phyloP scores from a whole-genome alignment of 1,284 basidiomycete genomes.

The Sporisorium reilianum region DNA sequence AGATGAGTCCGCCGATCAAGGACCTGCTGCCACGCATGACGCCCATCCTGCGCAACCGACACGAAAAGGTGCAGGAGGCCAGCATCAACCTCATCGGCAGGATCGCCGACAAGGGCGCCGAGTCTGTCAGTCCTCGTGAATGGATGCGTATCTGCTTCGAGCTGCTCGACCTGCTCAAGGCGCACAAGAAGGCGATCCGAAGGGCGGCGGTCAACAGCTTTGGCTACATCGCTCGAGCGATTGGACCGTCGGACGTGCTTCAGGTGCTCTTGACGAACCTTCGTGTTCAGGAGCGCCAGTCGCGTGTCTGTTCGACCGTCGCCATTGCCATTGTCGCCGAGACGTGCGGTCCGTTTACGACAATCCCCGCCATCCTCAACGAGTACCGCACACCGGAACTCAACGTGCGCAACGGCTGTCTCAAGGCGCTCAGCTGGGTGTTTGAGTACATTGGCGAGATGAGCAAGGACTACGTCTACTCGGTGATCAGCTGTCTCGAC shows the following conservation, averaged over 20 bases:
- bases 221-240: slow-evolving; percentile 98
- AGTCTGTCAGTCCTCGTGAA: slow-evolving; percentile 96
- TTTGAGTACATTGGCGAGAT: slow-evolving; percentile 99
- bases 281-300: slow-evolving; percentile 98
- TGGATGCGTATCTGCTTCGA: slow-evolving; percentile 99
- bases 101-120: slow-evolving; percentile 98
- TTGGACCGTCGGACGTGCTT: slow-evolving; percentile 98
- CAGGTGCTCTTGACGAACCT: slow-evolving; percentile 96
- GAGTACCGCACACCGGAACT: slow-evolving; percentile 96
- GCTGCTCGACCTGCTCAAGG: slow-evolving; percentile 94
- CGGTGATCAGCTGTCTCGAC: slow-evolving; percentile 95
- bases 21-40: slow-evolving; percentile 99
- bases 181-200: slow-evolving; percentile 98
- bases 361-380: slow-evolving; percentile 97
- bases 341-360: slow-evolving; percentile 98
- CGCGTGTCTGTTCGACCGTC: slow-evolving; percentile 97
- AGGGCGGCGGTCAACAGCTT: slow-evolving; percentile 99
- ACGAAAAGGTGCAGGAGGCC: slow-evolving; percentile 99
- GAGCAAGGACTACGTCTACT: slow-evolving; percentile 97
- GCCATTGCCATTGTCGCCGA: slow-evolving; percentile 87
- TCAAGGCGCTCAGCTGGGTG: slow-evolving; percentile 97
- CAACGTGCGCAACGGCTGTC: slow-evolving; percentile 98
- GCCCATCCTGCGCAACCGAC: slow-evolving; percentile 96
- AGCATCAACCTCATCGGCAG: slow-evolving; percentile 99
- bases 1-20: slow-evolving; percentile 99